Conservation (phyloP, 2,329 filamentous ascomycete species). For the Fusarium tupiense region DNA sequence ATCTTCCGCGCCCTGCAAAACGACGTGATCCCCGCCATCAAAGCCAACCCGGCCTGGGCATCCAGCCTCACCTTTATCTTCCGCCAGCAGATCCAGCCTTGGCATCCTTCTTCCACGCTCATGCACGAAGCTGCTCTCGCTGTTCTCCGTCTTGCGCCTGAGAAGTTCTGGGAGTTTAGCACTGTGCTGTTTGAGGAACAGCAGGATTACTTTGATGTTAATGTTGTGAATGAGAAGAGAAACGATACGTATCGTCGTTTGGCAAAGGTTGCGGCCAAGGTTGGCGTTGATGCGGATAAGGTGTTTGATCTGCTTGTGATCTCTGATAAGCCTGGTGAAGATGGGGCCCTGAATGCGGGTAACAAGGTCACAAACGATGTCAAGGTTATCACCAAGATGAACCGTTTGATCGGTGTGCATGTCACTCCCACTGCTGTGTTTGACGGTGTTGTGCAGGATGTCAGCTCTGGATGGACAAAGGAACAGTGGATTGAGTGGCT, state of each 20-base stretch:
- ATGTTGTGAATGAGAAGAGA: constrained; percentile 82
- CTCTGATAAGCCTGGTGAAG: constrained; percentile 70
- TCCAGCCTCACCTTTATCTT: constrained; percentile 78
- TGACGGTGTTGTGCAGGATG: constrained; percentile 83
- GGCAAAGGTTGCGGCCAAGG: constrained; percentile 74
- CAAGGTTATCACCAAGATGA: constrained; percentile 83
- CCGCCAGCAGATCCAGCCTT: constrained; percentile 91
- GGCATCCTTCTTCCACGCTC: constrained; percentile 88
- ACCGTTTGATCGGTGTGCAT: constrained; percentile 83
- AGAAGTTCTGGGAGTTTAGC: constrained; percentile 84
- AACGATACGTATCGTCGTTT: constrained; percentile 86
- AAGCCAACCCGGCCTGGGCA: constrained; percentile 64
- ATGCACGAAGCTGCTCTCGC: constrained; percentile 86
- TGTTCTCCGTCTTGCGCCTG: constrained; percentile 75
- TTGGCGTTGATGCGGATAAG: constrained; percentile 75
- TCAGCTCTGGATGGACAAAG: constrained; percentile 80
- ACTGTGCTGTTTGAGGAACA: constrained; percentile 73
- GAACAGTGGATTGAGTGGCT: constrained; percentile 91
- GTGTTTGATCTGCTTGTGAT: constrained; percentile 77
- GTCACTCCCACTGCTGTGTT: constrained; percentile 92
- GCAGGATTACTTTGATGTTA: constrained; percentile 83
- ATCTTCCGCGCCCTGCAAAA: constrained; percentile 81
- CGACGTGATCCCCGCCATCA: constrained; percentile 71
- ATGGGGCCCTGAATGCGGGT: constrained; percentile 78
- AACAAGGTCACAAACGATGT: constrained; percentile 87